phyloP scores from a whole-genome alignment of 2,329 filamentous ascomycete species.

The Fusarium subglutinans region DNA sequence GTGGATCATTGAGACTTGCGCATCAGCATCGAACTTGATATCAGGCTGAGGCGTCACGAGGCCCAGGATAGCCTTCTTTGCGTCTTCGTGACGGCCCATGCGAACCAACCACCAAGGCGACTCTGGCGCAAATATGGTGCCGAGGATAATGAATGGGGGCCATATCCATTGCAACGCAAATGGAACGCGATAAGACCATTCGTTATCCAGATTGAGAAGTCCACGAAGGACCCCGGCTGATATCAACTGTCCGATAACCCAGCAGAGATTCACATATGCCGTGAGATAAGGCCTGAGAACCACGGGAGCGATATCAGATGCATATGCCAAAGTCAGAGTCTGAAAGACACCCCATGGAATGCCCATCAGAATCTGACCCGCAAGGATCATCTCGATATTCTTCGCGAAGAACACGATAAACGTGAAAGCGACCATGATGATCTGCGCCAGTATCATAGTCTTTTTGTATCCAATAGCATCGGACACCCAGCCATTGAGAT shows the following conservation, averaged over 20 bases:
- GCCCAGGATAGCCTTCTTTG: constrained; percentile 23
- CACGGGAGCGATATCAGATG: constrained; percentile 73
- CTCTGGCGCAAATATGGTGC: constrained; percentile 56
- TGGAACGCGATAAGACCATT: constrained; percentile 60
- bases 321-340: constrained; percentile 67
- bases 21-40: constrained; percentile 33
- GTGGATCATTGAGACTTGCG: constrained; percentile 33
- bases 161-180: constrained; percentile 61
- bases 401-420: constrained; percentile 68
- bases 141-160: constrained; percentile 54
- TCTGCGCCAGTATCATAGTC: constrained; percentile 64
- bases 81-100: constrained; percentile 25
- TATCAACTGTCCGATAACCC: constrained; percentile 59
- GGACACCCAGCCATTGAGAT: constrained; percentile 69
- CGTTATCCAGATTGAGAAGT: constrained; percentile 48
- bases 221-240: constrained; percentile 54
- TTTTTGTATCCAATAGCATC: constrained; percentile 69
- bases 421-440: constrained; percentile 62
- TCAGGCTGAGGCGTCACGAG: constrained; percentile 41
- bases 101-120: constrained; percentile 60
- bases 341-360: constrained; percentile 65
- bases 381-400: constrained; percentile 62
- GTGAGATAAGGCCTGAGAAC: constrained; percentile 58
- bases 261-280: constrained; percentile 60
- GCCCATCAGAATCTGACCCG: constrained; percentile 66